Evolutionary conservation across 495 filamentous ascomycete species (phyloP).

Genomic region (Xylaria telfairii): DNA sequence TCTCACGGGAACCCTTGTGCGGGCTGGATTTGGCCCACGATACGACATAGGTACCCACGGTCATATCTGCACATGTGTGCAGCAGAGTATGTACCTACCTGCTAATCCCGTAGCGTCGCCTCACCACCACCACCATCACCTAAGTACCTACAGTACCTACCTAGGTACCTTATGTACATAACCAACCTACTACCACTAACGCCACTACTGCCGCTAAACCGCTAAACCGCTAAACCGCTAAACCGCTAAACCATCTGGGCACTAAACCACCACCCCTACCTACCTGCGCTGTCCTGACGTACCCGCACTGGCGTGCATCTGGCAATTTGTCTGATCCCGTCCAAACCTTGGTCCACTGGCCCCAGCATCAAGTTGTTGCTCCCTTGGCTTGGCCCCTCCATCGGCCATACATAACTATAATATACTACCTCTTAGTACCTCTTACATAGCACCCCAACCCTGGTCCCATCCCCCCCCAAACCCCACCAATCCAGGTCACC

Average conservation of each 20-base stretch:
- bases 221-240: too few relatives aligned
- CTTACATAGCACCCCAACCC: neutral
- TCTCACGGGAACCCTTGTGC: slow-evolving; percentile 1
- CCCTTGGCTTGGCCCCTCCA: slow-evolving; percentile 28
- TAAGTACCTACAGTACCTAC: neutral
- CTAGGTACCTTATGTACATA: too few relatives aligned
- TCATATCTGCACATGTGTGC: neutral
- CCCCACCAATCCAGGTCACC: slow-evolving; percentile 15
- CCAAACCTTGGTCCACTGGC: slow-evolving; percentile 37
- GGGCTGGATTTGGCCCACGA: neutral
- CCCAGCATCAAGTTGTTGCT: slow-evolving; percentile 26
- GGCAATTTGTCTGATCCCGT: slow-evolving; percentile 41
- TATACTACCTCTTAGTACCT: too few relatives aligned
- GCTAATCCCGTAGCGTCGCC: neutral
- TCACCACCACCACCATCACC: neutral
- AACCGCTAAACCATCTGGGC: too few relatives aligned
- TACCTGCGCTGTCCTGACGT: slow-evolving; percentile 10
- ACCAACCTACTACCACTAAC: too few relatives aligned
- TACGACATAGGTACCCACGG: neutral
- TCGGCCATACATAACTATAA: too few relatives aligned
- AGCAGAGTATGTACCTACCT: neutral
- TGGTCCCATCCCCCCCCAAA: neutral
- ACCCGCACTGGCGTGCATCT: slow-evolving; percentile 29
- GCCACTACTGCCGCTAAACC: too few relatives aligned
- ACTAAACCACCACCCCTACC: too few relatives aligned